Evolutionary conservation across 2,329 filamentous ascomycete genomes (phyloP).

Genomic region (Arthrobotrys sinensis): DNA sequence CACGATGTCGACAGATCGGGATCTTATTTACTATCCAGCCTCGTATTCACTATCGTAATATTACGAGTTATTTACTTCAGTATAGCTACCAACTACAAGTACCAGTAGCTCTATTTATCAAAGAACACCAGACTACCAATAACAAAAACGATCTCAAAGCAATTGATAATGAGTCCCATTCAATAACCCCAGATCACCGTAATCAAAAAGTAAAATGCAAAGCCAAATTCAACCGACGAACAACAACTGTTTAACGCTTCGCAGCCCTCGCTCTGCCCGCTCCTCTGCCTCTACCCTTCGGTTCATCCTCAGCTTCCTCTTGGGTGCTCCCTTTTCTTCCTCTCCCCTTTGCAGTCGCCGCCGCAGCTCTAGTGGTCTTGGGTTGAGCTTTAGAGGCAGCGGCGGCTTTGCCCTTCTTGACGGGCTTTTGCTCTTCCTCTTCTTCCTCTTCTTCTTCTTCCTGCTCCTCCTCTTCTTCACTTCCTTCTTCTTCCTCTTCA

Average conservation of each 20-base stretch:
- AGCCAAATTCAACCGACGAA: background rate
- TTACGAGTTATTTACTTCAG: too few relatives aligned
- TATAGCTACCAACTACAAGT: background rate
- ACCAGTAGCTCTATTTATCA: background rate
- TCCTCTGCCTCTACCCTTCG: conserved; percentile 41
- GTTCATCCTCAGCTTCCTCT: conserved; percentile 44
- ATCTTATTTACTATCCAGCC: background rate
- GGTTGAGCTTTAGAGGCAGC: conserved; percentile 34
- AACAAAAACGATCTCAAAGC: background rate
- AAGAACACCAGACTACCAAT: conserved; percentile 11
- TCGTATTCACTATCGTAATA: background rate
- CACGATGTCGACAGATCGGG: background rate
- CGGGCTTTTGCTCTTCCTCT: conserved; percentile 21
- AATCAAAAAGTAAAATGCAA: background rate
- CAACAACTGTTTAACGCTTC: conserved; percentile 26
- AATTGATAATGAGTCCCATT: background rate
- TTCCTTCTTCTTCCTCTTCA: conserved; percentile 11
- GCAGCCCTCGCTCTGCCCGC: conserved; percentile 41
- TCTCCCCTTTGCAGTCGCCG: conserved; percentile 32
- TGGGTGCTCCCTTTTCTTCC: conserved; percentile 47
- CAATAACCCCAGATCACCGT: conserved; percentile 1
- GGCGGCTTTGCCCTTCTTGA: conserved; percentile 30
- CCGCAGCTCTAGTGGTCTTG: conserved; percentile 52
- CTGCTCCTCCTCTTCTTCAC: conserved; percentile 9
- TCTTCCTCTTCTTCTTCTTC: conserved; percentile 16